These are phyloP conservation scores for Dictyostelium citrinum DNA, from an alignment of 78 protist genomes.

Conservation along the genomic window DNA sequence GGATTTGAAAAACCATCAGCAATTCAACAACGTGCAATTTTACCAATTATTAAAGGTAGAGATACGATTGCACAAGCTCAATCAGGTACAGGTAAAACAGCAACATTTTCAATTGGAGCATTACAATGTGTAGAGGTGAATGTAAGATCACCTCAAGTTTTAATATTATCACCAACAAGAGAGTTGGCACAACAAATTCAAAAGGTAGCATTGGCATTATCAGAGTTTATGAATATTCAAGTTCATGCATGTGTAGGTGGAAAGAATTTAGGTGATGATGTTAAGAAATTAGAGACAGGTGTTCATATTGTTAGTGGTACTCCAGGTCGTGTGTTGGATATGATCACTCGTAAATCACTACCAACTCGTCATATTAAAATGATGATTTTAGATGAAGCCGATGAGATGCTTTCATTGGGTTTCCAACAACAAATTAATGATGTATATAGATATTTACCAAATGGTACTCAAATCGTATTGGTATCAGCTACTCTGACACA, in stretches of 20 bases:
- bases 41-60: conserved; percentile 95
- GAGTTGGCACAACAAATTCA: conserved; percentile 98
- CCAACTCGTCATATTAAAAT: conserved; percentile 88
- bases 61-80: conserved; percentile 99
- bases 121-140: conserved; percentile 92
- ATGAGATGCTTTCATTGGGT: conserved; percentile 97
- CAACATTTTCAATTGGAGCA: conserved; percentile 91
- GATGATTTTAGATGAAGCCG: conserved; percentile 99
- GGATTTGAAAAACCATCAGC: conserved; percentile 99
- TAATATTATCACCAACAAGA: conserved; percentile 97
- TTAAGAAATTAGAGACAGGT: conserved; percentile 85
- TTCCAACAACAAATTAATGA: conserved; percentile 99
- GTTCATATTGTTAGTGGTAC: conserved; percentile 97
- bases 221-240: conserved; percentile 92
- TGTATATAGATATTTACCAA: conserved; percentile 96
- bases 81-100: conserved; percentile 99
- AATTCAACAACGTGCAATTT: conserved; percentile 98
- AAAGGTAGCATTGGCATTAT: conserved; percentile 91
- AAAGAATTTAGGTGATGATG: conserved; percentile 91
- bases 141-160: conserved; percentile 90
- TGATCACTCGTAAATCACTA: conserved; percentile 95
- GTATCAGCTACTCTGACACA: conserved; percentile 99
- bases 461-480: conserved; percentile 95
- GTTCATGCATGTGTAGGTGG: conserved; percentile 98
- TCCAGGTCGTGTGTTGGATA: conserved; percentile 98